phyloP scores from a whole-genome alignment of 192 early-diverging fungal genomes.

The Funneliformis geosporum region DNA sequence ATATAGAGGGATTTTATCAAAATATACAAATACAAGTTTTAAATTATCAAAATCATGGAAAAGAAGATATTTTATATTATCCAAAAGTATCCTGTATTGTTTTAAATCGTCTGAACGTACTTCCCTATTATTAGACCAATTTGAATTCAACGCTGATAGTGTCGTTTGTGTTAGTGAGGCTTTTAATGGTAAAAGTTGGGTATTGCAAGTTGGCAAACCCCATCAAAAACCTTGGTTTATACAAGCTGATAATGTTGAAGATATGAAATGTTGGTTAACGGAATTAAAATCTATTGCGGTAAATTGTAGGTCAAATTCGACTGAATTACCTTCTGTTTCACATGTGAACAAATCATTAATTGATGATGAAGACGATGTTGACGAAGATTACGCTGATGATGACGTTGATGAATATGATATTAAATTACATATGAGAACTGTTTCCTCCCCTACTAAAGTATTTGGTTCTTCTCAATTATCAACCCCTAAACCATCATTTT shows the following conservation, averaged over 20 bases:
- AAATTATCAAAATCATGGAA: slow-evolving; percentile 47
- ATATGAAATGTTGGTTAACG: slow-evolving; percentile 43
- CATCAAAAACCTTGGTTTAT: slow-evolving; percentile 46
- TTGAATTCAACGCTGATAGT: slow-evolving; percentile 40
- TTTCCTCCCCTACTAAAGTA: slow-evolving; percentile 9
- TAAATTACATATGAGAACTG: not conserved
- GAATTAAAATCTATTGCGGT: slow-evolving; percentile 44
- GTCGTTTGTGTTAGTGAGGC: slow-evolving; percentile 49
- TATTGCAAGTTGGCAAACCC: slow-evolving; percentile 43
- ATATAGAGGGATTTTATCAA: slow-evolving; percentile 39
- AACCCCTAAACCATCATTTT: not conserved
- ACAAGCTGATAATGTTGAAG: slow-evolving; percentile 42
- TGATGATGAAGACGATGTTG: not conserved
- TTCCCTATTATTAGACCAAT: slow-evolving; percentile 37
- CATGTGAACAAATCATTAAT: not conserved
- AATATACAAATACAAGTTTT: slow-evolving; percentile 41
- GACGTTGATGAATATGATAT: not conserved
- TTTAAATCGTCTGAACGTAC: slow-evolving; percentile 45
- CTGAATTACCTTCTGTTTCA: slow-evolving; percentile 28
- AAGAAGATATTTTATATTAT: slow-evolving; percentile 43
- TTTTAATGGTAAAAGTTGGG: slow-evolving; percentile 43
- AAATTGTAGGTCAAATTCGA: slow-evolving; percentile 23
- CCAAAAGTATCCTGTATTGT: slow-evolving; percentile 41
- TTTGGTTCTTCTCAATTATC: slow-evolving; percentile 12
- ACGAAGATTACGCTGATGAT: slow-evolving; percentile 17